These are phyloP conservation scores for Rhizomucor pusillus DNA, from an alignment of 371 early-diverging fungal species.

Conservation along the genomic window DNA sequence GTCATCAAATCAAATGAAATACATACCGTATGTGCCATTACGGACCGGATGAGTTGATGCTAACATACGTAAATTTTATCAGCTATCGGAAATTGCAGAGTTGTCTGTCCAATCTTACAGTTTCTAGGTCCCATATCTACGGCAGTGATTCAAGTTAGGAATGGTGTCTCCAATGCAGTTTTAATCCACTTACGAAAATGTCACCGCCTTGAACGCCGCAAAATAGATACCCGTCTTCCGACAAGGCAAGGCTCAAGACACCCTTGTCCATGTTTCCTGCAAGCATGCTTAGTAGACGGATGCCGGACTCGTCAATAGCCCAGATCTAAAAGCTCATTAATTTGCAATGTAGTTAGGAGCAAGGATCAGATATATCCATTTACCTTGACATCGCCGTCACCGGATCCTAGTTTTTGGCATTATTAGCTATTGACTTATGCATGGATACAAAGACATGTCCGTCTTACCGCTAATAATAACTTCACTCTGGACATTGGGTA, in stretches of 20 bases:
- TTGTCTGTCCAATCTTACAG: slow-evolving; percentile 27
- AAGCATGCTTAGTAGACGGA: slow-evolving; percentile 41
- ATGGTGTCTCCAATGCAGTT: neutral
- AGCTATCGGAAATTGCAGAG: neutral
- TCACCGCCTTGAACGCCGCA: slow-evolving; percentile 82
- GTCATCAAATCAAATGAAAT: neutral
- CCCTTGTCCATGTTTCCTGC: slow-evolving; percentile 59
- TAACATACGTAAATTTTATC: too few species aligned
- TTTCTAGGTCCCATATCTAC: slow-evolving; percentile 76
- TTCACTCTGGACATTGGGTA: slow-evolving; percentile 55
- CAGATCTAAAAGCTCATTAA: slow-evolving; percentile 63
- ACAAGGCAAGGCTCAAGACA: slow-evolving; percentile 60
- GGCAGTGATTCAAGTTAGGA: too few species aligned
- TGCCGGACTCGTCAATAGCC: slow-evolving; percentile 41
- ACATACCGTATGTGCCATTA: slow-evolving; percentile 63
- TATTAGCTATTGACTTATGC: neutral
- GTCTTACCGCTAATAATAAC: slow-evolving; percentile 60
- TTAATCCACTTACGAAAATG: slow-evolving; percentile 45
- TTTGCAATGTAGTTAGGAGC: too few species aligned
- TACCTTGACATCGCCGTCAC: slow-evolving; percentile 73
- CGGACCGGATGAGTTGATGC: slow-evolving; percentile 65
- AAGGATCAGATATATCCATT: too few species aligned
- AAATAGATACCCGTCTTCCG: slow-evolving; percentile 68
- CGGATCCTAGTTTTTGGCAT: slow-evolving; percentile 44
- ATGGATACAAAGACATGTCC: neutral